Evolutionary conservation across 495 filamentous ascomycete genomes (phyloP).

Genomic region (Aspergillus taichungensis): DNA sequence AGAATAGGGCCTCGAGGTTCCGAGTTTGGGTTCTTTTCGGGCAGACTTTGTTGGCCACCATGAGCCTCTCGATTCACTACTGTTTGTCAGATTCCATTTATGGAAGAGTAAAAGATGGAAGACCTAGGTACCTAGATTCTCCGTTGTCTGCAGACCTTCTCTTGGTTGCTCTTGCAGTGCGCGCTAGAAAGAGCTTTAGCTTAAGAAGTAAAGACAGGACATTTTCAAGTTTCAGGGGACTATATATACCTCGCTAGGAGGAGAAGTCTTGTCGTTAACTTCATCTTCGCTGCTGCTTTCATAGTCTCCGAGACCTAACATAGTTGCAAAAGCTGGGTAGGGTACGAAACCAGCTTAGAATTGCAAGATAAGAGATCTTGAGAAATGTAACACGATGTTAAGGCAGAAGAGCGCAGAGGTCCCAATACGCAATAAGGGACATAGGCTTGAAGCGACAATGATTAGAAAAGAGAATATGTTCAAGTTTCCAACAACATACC

Average conservation of each 20-base stretch:
- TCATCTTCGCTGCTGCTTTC: constrained; percentile 75
- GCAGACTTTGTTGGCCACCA: background rate
- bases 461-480: too few relatives aligned
- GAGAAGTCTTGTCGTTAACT: constrained; percentile 17
- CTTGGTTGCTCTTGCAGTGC: constrained; percentile 1
- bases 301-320: constrained; percentile 64
- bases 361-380: too few relatives aligned
- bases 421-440: too few relatives aligned
- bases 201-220: background rate
- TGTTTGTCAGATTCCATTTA: background rate
- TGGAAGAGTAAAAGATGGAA: background rate
- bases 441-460: too few relatives aligned
- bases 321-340: constrained; percentile 17
- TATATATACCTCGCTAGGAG: constrained; percentile 12
- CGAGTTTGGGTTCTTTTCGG: background rate
- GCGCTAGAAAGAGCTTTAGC: constrained; percentile 3
- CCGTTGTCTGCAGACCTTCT: constrained; percentile 1
- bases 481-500: background rate
- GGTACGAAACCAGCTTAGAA: background rate
- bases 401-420: too few relatives aligned
- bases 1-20: constrained; percentile 34
- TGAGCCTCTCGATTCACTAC: constrained; percentile 1
- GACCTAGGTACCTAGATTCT: constrained; percentile 12
- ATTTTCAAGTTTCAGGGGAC: too few relatives aligned
- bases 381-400: too few relatives aligned